phyloP scores from a whole-genome alignment of 306 rosid species.

The Cucurbita argyrosperma region DNA sequence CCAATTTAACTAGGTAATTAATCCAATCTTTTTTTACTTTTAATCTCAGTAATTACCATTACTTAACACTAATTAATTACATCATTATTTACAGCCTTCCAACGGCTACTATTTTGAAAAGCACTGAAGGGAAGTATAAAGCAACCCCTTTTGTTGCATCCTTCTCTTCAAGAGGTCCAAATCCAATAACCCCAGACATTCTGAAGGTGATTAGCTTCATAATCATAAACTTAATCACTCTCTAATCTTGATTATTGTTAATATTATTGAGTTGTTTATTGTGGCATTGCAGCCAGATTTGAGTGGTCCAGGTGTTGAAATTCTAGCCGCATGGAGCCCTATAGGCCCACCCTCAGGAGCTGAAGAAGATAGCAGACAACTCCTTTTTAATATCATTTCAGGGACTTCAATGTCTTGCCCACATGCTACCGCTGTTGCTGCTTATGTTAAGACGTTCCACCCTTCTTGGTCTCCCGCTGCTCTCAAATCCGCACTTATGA shows the following conservation, averaged over 20 bases:
- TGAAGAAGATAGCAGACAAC: background rate
- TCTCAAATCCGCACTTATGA: conserved; percentile 21
- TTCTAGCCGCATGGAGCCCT: conserved; percentile 14
- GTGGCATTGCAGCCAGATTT: conserved; percentile 15
- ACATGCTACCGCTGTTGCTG: conserved; percentile 18
- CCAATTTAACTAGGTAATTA: background rate
- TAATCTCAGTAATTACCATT: too few species aligned
- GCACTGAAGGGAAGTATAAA: background rate
- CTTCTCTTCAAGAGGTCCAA: background rate
- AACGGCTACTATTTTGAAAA: background rate
- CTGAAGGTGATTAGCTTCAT: background rate
- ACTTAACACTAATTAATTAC: background rate
- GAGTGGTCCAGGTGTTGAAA: conserved; percentile 16
- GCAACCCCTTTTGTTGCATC: background rate
- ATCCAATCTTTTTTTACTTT: too few species aligned
- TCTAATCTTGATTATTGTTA: too few species aligned
- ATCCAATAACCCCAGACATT: background rate
- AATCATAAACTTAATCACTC: too few species aligned
- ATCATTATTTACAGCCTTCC: background rate
- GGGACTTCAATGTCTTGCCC: conserved; percentile 28
- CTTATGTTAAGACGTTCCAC: conserved; percentile 18
- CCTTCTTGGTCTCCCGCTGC: conserved; percentile 26
- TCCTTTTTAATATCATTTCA: conserved; percentile 1
- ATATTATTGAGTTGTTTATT: background rate
- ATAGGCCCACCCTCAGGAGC: background rate